Conservation (phyloP, 805 yeast species). For the Metschnikowia orientalis region DNA sequence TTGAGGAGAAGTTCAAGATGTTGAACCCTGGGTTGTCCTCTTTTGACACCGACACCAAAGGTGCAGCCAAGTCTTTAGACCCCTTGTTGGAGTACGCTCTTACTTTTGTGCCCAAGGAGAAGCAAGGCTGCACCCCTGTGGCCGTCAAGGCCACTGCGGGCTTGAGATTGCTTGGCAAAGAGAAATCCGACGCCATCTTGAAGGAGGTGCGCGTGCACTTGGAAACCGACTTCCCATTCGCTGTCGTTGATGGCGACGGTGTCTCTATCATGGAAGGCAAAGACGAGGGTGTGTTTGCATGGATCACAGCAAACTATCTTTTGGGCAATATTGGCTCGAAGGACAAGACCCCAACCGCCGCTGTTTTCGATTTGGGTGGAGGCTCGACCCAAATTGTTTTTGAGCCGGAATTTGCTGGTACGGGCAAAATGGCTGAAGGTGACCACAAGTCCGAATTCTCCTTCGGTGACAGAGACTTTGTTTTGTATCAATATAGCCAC, state of each 20-base stretch:
- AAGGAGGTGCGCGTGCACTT: conserved; percentile 72
- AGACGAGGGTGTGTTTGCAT: conserved; percentile 97
- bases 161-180: conserved; percentile 76
- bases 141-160: conserved; percentile 99
- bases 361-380: conserved; percentile 97
- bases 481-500: conserved; percentile 89
- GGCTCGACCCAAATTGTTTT: conserved; percentile 98
- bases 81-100: conserved; percentile 74
- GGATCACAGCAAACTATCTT: conserved; percentile 94
- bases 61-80: conserved; percentile 89
- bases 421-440: conserved; percentile 70
- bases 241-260: conserved; percentile 84
- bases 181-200: conserved; percentile 66
- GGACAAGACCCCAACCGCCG: conserved; percentile 80
- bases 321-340: conserved; percentile 89
- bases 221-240: conserved; percentile 81
- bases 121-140: conserved; percentile 81
- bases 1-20: conserved; percentile 82
- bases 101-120: conserved; percentile 65
- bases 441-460: conserved; percentile 78
- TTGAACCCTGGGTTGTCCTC: conserved; percentile 88
- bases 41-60: conserved; percentile 70
- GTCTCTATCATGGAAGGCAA: conserved; percentile 91
- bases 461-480: conserved; percentile 79
- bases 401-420: conserved; percentile 71